Evolutionary conservation across 345 rosid genomes (phyloP).

Genomic region (Limnanthes douglasii): DNA sequence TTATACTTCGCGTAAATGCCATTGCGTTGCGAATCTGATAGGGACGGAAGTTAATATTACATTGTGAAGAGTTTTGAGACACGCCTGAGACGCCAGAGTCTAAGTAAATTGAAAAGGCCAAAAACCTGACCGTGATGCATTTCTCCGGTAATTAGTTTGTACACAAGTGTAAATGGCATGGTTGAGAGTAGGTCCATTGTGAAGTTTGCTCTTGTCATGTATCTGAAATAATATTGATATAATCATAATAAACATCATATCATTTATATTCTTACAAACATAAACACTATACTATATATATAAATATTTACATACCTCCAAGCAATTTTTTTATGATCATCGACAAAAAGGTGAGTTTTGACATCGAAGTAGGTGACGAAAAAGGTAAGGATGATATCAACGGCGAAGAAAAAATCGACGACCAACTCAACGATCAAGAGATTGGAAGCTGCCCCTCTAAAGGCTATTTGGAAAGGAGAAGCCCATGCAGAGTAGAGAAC

Average conservation of each 20-base stretch:
- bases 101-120: slow-evolving; percentile 66
- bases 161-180: slow-evolving; percentile 45
- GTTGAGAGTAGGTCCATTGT: slow-evolving; percentile 84
- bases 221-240: too few species aligned
- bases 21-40: neutral
- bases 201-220: slow-evolving; percentile 40
- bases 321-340: slow-evolving; percentile 63
- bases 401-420: slow-evolving; percentile 69
- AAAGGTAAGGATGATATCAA: slow-evolving; percentile 71
- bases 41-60: slow-evolving; percentile 10
- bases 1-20: neutral
- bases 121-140: slow-evolving; percentile 22
- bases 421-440: slow-evolving; percentile 41
- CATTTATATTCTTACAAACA: too few species aligned
- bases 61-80: slow-evolving; percentile 59
- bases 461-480: slow-evolving; percentile 69
- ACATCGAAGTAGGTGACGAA: slow-evolving; percentile 81
- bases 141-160: slow-evolving; percentile 31
- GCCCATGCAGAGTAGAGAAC: slow-evolving; percentile 94
- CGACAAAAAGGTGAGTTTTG: slow-evolving; percentile 67
- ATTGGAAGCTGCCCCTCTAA: slow-evolving; percentile 36
- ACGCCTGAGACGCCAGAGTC: slow-evolving; percentile 87
- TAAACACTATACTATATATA: too few species aligned
- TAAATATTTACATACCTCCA: slow-evolving; percentile 22
- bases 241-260: too few species aligned